Base-by-base conservation (phyloP, 164 flowering plant species). In the Magnolia changhungtana region DNA sequence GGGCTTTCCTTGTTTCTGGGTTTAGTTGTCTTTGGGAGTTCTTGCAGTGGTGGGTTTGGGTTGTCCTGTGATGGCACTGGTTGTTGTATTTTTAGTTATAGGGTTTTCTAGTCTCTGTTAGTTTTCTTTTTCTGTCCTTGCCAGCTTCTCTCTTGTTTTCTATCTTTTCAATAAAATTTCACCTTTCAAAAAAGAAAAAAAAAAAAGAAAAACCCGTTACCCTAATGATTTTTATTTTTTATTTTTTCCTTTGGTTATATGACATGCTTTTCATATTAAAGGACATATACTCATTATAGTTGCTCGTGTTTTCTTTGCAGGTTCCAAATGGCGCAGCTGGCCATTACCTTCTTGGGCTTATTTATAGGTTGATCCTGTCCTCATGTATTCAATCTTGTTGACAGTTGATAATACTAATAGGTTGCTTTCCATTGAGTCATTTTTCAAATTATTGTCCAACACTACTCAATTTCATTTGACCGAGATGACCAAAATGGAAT, bases 271-370 rank as follows among this genome's bases (percentile, higher is more conserved):
- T 74, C 7, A 64, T 16, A 74, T 8, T 72, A 18, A 16, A 9
- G 51, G 16, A 4, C 52, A 24, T 16, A 52, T 65, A 2, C 10
- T 45, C 2, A 50, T 63, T 27, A 0, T 11, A 63, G 14, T 74
- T 45, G 65, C 7, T 63, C 8, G 50, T 76, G n/a, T 63, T 79
- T 72, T 51, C 18, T 8, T 21, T 84, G 82, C 88, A 96, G 99
- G 87, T 96, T 77, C 98, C 98, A 78, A 91, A 92, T 88, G 99
- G 99, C 78, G 99, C 98, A 73, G 95, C 98, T 74, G 99, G 98
- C 67, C 99, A 96, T 88, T 93, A 90, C 83, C 95, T 96, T 81
- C 97, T 96, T 83, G 98, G 98, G 72, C 95, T 94, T 67, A 84
- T 96, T 75, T 92, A 89, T 83, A 96, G 98, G 99, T 96, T 82